Percentiles rank a stretch among this genome's conserved stretches.
These are phyloP conservation scores for Starmerella apicola DNA, from an alignment of 805 yeast genomes.

Conservation along the genomic window DNA sequence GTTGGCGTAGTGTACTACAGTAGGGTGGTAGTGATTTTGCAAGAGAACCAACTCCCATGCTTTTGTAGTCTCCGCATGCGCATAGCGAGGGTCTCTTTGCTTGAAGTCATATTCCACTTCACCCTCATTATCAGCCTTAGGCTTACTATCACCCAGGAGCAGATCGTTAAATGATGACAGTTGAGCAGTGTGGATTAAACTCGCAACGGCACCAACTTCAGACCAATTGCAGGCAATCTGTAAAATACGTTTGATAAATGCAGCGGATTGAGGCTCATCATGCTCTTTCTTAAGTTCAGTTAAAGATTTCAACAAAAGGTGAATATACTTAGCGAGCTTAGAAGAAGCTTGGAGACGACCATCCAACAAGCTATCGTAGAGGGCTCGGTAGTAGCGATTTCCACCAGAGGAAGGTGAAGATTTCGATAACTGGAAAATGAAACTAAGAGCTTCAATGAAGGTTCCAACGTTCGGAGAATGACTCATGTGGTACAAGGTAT, in stretches of 20 bases:
- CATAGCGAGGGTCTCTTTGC: constrained; percentile 83
- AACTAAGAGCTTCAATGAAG: constrained; percentile 78
- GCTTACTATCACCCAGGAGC: constrained; percentile 38
- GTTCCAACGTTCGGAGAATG: constrained; percentile 92
- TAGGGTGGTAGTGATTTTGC: constrained; percentile 79
- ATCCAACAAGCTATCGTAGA: constrained; percentile 82
- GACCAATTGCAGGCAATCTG: constrained; percentile 80
- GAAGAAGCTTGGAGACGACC: constrained; percentile 74
- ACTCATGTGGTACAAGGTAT: constrained; percentile 76
- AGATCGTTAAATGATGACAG: constrained; percentile 63
- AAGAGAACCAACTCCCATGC: constrained; percentile 79
- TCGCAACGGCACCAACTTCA: constrained; percentile 56
- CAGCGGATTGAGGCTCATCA: constrained; percentile 51
- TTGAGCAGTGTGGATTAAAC: constrained; percentile 17
- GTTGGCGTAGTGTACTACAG: constrained; percentile 68
- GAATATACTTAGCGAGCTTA: constrained; percentile 84
- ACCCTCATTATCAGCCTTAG: constrained; percentile 1
- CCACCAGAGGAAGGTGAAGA: constrained; percentile 31
- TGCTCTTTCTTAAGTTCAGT: constrained; percentile 42
- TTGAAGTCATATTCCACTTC: constrained; percentile 54
- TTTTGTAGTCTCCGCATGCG: constrained; percentile 72
- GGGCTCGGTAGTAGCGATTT: constrained; percentile 65
- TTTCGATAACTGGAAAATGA: constrained; percentile 66
- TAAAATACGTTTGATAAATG: constrained; percentile 80
- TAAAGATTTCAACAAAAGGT: constrained; percentile 71